Conservation (phyloP, 257 asterid species). For the Ilex aquifolium region DNA sequence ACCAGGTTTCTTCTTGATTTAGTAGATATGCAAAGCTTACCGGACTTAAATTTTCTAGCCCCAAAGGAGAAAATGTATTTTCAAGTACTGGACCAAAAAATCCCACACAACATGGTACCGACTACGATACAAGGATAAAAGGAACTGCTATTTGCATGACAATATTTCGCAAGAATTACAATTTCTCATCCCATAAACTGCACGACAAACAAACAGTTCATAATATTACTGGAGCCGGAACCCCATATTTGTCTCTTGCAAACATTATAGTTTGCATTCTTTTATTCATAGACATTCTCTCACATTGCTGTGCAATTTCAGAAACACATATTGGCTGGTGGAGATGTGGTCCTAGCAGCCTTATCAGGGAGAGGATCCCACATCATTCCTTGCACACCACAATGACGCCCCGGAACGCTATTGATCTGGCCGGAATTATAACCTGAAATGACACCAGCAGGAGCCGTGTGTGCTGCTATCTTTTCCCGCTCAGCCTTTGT, state of each 20-base stretch:
- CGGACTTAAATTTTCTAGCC: no score
- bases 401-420: slow-evolving; percentile 23
- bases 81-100: no score
- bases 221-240: no score
- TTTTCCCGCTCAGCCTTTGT: slow-evolving; percentile 40
- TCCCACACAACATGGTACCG: no score
- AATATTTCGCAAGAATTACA: no score
- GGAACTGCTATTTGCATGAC: no score
- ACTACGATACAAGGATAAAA: no score
- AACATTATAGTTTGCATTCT: background rate
- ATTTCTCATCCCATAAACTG: no score
- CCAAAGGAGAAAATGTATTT: no score
- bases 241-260: background rate
- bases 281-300: background rate
- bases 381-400: slow-evolving; percentile 27
- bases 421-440: slow-evolving; percentile 24
- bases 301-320: slow-evolving; percentile 18
- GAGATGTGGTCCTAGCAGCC: slow-evolving; percentile 25
- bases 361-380: slow-evolving; percentile 34
- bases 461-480: slow-evolving; percentile 22
- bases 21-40: no score
- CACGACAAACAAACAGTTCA: no score
- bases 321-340: slow-evolving; percentile 50
- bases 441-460: slow-evolving; percentile 16
- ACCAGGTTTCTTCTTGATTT: no score